A percentile compares a stretch with the other conserved stretches of the same genome.
phyloP scores from a whole-genome alignment of 306 rosid genomes.

The Ormosia emarginata region DNA sequence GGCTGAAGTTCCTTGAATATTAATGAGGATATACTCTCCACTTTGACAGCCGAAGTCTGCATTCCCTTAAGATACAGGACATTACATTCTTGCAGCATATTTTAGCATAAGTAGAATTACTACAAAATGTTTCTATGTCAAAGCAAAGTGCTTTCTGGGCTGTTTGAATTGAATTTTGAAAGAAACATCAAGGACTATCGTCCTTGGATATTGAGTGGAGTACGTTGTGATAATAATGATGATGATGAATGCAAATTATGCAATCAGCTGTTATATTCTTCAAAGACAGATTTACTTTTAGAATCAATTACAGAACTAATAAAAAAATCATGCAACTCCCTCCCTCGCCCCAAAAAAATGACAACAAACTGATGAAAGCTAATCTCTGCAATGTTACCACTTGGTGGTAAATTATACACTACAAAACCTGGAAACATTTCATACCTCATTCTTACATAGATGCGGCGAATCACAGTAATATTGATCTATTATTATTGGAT shows the following conservation, averaged over 20 bases:
- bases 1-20: slow-evolving; percentile 61
- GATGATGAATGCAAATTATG: not conserved
- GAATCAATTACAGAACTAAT: not conserved
- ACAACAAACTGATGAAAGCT: not conserved
- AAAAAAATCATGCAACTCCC: not conserved
- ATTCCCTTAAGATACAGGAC: not conserved
- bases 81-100: slow-evolving; percentile 12
- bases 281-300: not conserved
- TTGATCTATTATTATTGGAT: slow-evolving; percentile 85
- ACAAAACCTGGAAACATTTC: not conserved
- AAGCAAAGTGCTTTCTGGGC: not conserved
- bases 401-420: not conserved
- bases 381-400: not conserved
- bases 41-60: slow-evolving; percentile 75
- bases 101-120: not conserved
- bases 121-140: not conserved
- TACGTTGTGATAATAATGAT: not conserved
- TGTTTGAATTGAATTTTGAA: not conserved
- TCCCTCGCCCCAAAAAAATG: not conserved
- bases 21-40: slow-evolving; percentile 45
- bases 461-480: slow-evolving; percentile 72
- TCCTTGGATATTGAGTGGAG: slow-evolving; percentile 4
- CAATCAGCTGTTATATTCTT: not conserved
- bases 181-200: not conserved
- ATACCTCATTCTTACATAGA: slow-evolving; percentile 79